These are phyloP conservation scores for Boletus insuetus DNA, from an alignment of 768 basidiomycete genomes.

Conservation along the genomic window DNA sequence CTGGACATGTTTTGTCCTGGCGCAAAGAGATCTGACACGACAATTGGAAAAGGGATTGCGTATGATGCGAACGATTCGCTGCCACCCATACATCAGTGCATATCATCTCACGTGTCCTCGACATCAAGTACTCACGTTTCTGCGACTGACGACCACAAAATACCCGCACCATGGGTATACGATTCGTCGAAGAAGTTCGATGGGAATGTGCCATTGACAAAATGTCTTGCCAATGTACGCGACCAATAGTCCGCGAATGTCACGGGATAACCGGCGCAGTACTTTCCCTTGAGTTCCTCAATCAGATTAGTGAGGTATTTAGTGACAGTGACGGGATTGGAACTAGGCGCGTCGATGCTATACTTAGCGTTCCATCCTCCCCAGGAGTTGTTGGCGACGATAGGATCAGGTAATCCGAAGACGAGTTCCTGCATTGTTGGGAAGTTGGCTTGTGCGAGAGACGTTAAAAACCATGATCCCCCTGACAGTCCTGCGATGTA, in stretches of 20 bases:
- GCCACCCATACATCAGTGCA: not conserved
- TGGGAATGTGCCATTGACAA: constrained; percentile 36
- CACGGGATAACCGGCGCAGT: constrained; percentile 28
- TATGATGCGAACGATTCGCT: constrained; percentile 34
- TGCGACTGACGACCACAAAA: constrained; percentile 33
- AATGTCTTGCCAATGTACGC: constrained; percentile 34
- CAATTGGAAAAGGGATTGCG: constrained; percentile 39
- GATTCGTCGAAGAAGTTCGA: constrained; percentile 29
- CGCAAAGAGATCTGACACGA: constrained; percentile 28
- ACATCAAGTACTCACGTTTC: constrained; percentile 31
- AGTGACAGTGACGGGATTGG: constrained; percentile 8
- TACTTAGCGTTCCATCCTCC: constrained; percentile 34
- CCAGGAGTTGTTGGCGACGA: constrained; percentile 21
- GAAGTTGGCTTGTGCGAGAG: constrained; percentile 40
- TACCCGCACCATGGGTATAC: constrained; percentile 33
- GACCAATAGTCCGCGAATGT: constrained; percentile 31
- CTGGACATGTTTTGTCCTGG: constrained; percentile 25
- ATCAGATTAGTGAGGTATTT: constrained; percentile 22
- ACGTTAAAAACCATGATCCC: constrained; percentile 38
- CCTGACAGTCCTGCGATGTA: constrained; percentile 54
- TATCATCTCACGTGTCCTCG: not conserved
- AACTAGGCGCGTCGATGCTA: constrained; percentile 18
- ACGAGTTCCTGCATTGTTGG: constrained; percentile 37
- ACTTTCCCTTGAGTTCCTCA: constrained; percentile 30
- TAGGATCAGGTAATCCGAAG: constrained; percentile 27